Percentiles rank a stretch among this genome's conserved stretches.
Evolutionary conservation across 2,329 filamentous ascomycete genomes (phyloP).

Genomic region (Coccinonectria pachysandricola): DNA sequence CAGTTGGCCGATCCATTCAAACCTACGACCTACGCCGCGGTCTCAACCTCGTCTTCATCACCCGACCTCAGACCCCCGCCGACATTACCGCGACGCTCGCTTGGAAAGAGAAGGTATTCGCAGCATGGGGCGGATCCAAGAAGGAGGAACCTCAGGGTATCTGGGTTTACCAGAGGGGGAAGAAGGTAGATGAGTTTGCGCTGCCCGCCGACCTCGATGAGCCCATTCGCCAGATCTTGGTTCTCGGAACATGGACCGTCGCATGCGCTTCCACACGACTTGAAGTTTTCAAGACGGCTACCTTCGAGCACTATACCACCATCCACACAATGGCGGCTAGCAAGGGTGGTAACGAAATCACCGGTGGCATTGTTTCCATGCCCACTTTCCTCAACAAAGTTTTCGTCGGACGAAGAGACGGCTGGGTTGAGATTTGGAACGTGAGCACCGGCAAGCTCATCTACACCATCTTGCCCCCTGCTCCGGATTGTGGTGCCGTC

Average conservation of each 20-base stretch:
- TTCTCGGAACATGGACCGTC: constrained; percentile 88
- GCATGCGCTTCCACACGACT: constrained; percentile 66
- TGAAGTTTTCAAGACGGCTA: constrained; percentile 80
- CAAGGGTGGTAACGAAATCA: constrained; percentile 57
- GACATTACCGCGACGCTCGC: constrained; percentile 78
- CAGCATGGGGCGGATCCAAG: constrained; percentile 68
- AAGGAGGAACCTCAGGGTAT: constrained; percentile 52
- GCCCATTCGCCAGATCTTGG: constrained; percentile 64
- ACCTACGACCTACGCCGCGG: constrained; percentile 91
- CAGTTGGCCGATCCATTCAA: constrained; percentile 78
- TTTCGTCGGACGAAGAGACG: constrained; percentile 77
- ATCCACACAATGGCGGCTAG: constrained; percentile 50
- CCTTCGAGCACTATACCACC: constrained; percentile 83
- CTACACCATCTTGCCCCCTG: constrained; percentile 75
- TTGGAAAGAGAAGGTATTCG: constrained; percentile 79
- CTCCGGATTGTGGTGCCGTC: constrained; percentile 64
- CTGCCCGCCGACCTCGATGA: constrained; percentile 55
- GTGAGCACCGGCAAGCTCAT: constrained; percentile 84
- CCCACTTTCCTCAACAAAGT: constrained; percentile 96
- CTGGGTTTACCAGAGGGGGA: constrained; percentile 88
- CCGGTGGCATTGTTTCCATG: constrained; percentile 74
- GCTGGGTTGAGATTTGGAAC: constrained; percentile 95
- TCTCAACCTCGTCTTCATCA: constrained; percentile 87
- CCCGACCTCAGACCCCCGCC: constrained; percentile 75
- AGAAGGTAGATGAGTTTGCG: constrained; percentile 67